Conservation (phyloP, 768 basidiomycete species). For the Phylloporus rhodoxanthus region DNA sequence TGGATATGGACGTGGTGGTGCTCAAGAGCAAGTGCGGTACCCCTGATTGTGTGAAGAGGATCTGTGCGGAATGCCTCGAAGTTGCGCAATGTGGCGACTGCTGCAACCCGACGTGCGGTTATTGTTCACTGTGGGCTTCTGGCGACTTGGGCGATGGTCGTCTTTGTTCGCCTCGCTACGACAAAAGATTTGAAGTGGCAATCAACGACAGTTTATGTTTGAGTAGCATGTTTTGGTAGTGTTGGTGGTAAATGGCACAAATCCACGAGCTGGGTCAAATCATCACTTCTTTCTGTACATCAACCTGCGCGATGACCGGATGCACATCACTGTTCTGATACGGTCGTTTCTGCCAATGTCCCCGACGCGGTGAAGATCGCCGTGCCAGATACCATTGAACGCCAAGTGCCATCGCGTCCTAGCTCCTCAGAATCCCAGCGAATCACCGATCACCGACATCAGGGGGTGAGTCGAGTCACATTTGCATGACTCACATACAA, state of each 20-base stretch:
- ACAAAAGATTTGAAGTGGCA: too few relatives aligned
- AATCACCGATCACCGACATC: too few relatives aligned
- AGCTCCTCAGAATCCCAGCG: too few relatives aligned
- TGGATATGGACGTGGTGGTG: background rate
- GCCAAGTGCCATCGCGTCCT: background rate
- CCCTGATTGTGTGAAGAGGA: background rate
- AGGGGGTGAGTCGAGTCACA: slow-evolving; percentile 3
- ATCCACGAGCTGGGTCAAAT: background rate
- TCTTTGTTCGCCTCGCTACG: too few relatives aligned
- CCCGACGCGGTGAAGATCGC: background rate
- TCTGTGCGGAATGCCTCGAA: background rate
- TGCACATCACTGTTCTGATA: background rate
- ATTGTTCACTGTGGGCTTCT: background rate
- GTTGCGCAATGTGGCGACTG: background rate
- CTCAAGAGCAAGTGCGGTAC: background rate
- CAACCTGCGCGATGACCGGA: background rate
- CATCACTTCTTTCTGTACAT: background rate
- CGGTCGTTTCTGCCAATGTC: background rate
- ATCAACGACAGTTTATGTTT: background rate
- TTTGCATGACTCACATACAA: slow-evolving; percentile 4
- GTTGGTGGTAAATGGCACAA: background rate
- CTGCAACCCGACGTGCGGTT: background rate
- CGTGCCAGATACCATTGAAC: too few relatives aligned
- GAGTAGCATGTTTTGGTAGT: background rate
- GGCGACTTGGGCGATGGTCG: too few relatives aligned